Percentiles rank a stretch among this genome's conserved stretches.
Conservation (phyloP, 371 early-diverging fungal species). For the Smittium mucronatum region DNA sequence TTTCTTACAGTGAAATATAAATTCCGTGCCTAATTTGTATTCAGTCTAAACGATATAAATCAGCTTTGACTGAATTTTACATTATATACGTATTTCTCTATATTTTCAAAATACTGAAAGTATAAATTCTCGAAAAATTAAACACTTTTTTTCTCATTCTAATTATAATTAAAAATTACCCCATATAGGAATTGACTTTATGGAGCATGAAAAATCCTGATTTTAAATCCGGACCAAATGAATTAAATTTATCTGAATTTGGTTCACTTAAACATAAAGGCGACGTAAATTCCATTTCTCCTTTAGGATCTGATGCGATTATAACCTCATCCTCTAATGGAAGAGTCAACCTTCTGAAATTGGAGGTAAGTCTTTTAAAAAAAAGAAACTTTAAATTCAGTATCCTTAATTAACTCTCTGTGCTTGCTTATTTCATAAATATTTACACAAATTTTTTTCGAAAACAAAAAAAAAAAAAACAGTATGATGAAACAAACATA, state of each 20-base stretch:
- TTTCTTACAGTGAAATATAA: no score
- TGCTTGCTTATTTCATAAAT: background rate
- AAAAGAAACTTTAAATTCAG: background rate
- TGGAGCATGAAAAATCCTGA: constrained; percentile 12
- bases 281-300: constrained; percentile 2
- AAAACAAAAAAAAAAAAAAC: background rate
- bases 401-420: background rate
- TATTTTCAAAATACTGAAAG: no score
- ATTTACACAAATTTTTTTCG: background rate
- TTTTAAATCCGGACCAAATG: background rate
- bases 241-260: background rate
- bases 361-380: constrained; percentile 6
- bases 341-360: background rate
- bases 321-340: constrained; percentile 9
- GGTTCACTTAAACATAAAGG: constrained; percentile 10
- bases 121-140: no score
- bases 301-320: constrained; percentile 3
- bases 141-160: no score
- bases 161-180: no score
- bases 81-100: no score
- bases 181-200: constrained; percentile 7
- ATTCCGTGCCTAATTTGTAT: background rate
- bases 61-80: background rate
- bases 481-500: background rate
- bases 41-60: background rate